A percentile compares a stretch with the other conserved stretches of the same genome.
Conservation (phyloP, 371 early-diverging fungal genomes). For the Lichtheimia hyalospora region DNA sequence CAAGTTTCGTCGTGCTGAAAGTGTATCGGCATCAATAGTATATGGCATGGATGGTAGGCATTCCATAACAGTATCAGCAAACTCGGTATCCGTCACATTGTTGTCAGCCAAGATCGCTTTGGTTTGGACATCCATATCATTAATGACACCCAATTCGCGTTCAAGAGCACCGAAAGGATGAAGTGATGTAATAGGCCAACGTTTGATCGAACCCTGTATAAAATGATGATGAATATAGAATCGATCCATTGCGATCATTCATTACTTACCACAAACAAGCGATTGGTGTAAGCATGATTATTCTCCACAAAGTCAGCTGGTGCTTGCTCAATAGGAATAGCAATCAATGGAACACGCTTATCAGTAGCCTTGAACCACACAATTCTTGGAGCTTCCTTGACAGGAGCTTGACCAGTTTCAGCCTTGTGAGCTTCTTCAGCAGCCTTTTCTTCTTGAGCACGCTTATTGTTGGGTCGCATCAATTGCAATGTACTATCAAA, state of each 20-base stretch:
- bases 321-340: slow-evolving; percentile 72
- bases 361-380: slow-evolving; percentile 89
- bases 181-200: slow-evolving; percentile 68
- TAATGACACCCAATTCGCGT: slow-evolving; percentile 64
- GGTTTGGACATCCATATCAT: slow-evolving; percentile 64
- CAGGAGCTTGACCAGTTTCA: slow-evolving; percentile 19
- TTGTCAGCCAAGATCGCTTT: slow-evolving; percentile 69
- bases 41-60: slow-evolving; percentile 69
- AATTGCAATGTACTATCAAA: slow-evolving; percentile 47
- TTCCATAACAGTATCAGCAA: slow-evolving; percentile 58
- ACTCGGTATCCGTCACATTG: slow-evolving; percentile 54
- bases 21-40: slow-evolving; percentile 60
- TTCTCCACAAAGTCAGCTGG: slow-evolving; percentile 68
- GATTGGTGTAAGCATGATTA: slow-evolving; percentile 53
- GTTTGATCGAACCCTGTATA: slow-evolving; percentile 54
- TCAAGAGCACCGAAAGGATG: slow-evolving; percentile 72
- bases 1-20: slow-evolving; percentile 72
- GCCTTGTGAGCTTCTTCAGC: slow-evolving; percentile 33
- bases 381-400: slow-evolving; percentile 49
- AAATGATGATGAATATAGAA: not conserved
- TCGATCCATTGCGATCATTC: not conserved
- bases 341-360: slow-evolving; percentile 77
- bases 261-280: slow-evolving; percentile 41
- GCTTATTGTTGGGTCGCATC: slow-evolving; percentile 60
- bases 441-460: slow-evolving; percentile 50